Evolutionary conservation across 768 basidiomycete genomes (phyloP).

Genomic region (Auricularia auricula-judae): DNA sequence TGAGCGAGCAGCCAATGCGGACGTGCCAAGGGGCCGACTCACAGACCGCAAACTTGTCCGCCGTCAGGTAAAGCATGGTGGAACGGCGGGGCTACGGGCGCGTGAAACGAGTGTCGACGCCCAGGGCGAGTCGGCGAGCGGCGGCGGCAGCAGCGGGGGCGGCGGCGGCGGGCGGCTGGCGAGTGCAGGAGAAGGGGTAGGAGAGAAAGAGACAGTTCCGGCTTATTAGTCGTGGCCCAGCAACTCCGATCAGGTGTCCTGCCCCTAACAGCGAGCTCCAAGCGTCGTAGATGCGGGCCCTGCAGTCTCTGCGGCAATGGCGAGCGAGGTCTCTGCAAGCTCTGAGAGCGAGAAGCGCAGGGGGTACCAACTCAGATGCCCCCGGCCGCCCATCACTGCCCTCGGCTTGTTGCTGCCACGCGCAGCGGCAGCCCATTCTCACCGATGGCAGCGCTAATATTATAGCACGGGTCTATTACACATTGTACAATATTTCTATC

Average conservation of each 20-base stretch:
- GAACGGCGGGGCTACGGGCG: neutral
- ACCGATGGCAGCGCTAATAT: too few species aligned
- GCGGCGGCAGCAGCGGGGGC: neutral
- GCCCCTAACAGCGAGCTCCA: neutral
- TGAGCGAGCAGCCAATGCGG: too few species aligned
- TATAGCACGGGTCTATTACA: too few species aligned
- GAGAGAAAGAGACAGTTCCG: neutral
- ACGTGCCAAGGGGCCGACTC: constrained; percentile 24
- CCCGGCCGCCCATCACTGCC: too few species aligned
- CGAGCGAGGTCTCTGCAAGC: too few species aligned
- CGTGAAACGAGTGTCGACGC: neutral
- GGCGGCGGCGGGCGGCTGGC: neutral
- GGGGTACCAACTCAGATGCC: too few species aligned
- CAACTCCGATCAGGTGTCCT: neutral
- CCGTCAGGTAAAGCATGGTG: constrained; percentile 77
- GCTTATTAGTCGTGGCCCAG: neutral
- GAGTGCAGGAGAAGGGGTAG: neutral
- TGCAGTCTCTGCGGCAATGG: too few species aligned
- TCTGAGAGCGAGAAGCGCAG: too few species aligned
- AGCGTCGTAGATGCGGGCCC: too few species aligned
- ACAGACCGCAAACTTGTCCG: constrained; percentile 88
- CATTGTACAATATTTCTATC: too few species aligned
- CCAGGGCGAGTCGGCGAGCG: neutral
- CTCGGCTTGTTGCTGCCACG: too few species aligned
- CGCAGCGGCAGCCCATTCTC: too few species aligned